Percentiles rank a stretch among this genome's conserved stretches.
phyloP scores from a whole-genome alignment of 2,329 filamentous ascomycete genomes.

The Aspergillus pseudotamarii region DNA sequence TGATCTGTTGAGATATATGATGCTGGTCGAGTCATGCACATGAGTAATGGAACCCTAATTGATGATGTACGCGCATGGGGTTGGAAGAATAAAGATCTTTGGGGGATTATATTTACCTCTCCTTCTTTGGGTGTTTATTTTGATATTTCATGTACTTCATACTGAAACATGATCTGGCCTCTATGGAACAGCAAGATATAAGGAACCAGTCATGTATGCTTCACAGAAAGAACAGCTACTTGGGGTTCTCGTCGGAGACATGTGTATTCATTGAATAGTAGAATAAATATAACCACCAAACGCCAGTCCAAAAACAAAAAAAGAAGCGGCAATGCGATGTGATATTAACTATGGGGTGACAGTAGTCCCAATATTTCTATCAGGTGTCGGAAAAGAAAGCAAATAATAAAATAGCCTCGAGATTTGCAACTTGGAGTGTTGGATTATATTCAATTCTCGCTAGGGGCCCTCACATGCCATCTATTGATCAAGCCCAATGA shows the following conservation, averaged over 20 bases:
- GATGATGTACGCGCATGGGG: neutral
- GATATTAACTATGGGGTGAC: no score
- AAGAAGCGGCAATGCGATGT: no score
- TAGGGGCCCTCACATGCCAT: no score
- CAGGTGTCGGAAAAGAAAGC: neutral
- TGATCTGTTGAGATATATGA: neutral
- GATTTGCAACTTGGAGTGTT: no score
- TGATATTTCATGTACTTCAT: no score
- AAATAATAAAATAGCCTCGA: neutral
- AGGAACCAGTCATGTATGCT: neutral
- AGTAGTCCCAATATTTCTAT: neutral
- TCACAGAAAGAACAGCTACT: neutral
- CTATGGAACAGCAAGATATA: neutral
- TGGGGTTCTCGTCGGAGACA: no score
- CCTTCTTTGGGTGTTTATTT: no score
- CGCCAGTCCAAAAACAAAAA: no score
- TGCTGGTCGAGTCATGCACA: neutral
- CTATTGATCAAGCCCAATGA: no score
- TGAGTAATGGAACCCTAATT: neutral
- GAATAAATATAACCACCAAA: no score
- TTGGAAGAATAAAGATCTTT: neutral
- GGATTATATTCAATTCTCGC: no score
- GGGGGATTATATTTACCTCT: neutral
- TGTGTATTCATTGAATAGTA: no score
- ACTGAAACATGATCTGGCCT: neutral